Base-by-base conservation (phyloP, 1,284 basidiomycete species). In the Coniferiporia sulphurascens region DNA sequence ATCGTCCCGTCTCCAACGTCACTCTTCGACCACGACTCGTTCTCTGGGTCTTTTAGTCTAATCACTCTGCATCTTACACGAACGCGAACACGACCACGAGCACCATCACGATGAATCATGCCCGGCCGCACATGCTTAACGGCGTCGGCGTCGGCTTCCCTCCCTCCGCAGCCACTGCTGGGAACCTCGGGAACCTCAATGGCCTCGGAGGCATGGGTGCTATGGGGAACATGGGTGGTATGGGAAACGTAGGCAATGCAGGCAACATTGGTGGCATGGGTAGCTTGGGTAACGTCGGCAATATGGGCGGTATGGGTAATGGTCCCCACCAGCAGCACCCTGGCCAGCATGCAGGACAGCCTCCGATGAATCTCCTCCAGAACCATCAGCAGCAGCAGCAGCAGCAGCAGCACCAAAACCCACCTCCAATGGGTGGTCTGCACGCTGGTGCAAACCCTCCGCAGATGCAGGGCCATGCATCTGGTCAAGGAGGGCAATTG, bases 301-400 rank as follows among this genome's bases (percentile, higher is more conserved):
- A 5, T 52, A 52, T 58, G 49, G 56, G 56, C 35, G 45, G 49
- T 52, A 51, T 58, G 49, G 56, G 56, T 35, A 15, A 4, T 58
- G 38, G 56, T 45, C 19, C 48, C 15, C 52, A 54, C 12, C 36
- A 38, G 35, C 36, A 19, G 21, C 76, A 75, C 65, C 71, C 78
- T 62, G 62, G 71, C 48, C 71, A 70, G 45, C 74, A 74, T 65
- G 55, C 65, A 35, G 61, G 60, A 9, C 69, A 65, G 60, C 68
- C 63, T 66, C 69, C 55, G 64, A 75, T 77, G 66, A 69, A 67
- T 48, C 67, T 81, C 46, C 71, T 75, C 44, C 70, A 74, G 54
- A 72, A 74, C 68, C 73, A 71, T 65, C 58, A 71, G 45, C 75
- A 74, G 65, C 67, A 66, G 54, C 55, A 74, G 65, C 67, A 66